Base-by-base conservation (phyloP, 2,329 filamentous ascomycete species). In the Venturia effusa region DNA sequence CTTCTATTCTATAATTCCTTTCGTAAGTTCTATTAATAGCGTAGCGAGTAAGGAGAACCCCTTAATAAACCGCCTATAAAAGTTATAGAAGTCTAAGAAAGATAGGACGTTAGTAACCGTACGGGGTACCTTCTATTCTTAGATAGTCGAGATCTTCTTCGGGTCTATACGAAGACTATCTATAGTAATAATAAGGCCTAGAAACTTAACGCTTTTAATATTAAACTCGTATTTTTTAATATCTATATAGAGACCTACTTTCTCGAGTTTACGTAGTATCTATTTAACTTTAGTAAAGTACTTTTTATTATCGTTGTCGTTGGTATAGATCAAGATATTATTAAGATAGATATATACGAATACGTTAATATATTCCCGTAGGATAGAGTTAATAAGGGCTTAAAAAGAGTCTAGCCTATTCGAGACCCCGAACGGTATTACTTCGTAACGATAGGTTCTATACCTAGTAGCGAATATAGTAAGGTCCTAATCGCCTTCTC, bases 381-480 rank as follows among this genome's bases (percentile, higher is more conserved):
- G 63, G 2, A 63, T 61, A 27, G 64, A 59, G 45, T 74, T 74
- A 19, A 72, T 70, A 48, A 65, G 66, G 55, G 32, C 55, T 66
- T 70, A 57, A 40, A 68, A 67, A 4, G 66, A 67, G 13, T 40
- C 63, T 41, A 61, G 67, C 2, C 55, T 43, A 40, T 68, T 68
- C 19, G 32, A 39, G 3, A 70, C 41, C 6, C 69, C 51, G 62
- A 70, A 70, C 1, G 67, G 69, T 6, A 65, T 66, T 24, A 78
- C 69, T 41, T 70, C 48, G 41, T 70, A 78, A 64, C 78, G 60
- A 62, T 68, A 77, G 2, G 67, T 64, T 37, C 71, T 67, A 65
- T 71, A 76, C 17, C 68, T 62, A 1, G 67, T 75, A 24, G 63
- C n/a, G 64, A 77, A 78, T 0, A 68, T 68, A 30, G 67, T 76